Evolutionary conservation across 306 rosid species (phyloP).

Genomic region (Astragalus glycyphyllos): DNA sequence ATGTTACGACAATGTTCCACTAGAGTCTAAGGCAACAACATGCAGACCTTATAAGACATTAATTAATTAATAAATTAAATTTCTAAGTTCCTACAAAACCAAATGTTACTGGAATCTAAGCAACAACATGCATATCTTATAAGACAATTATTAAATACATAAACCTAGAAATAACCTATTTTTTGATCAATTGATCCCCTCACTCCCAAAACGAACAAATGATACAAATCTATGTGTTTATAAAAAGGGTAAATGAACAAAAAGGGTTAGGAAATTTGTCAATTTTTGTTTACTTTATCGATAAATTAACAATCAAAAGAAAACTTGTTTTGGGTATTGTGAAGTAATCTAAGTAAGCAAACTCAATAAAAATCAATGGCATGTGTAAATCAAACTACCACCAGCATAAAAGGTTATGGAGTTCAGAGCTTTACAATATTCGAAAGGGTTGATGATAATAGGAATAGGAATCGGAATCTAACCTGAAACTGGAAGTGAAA

Average conservation of each 20-base stretch:
- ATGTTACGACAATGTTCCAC: background rate
- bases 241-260: background rate
- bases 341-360: constrained; percentile 17
- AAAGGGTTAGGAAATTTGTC: background rate
- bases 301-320: background rate
- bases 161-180: background rate
- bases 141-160: background rate
- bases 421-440: background rate
- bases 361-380: background rate
- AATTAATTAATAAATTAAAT: too few relatives aligned
- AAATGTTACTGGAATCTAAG: background rate
- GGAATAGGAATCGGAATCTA: constrained; percentile 31
- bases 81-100: constrained; percentile 41
- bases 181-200: constrained; percentile 19
- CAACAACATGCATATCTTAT: background rate
- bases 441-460: background rate
- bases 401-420: background rate
- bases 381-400: background rate
- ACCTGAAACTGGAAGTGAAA: constrained; percentile 39
- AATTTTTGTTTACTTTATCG: background rate
- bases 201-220: background rate
- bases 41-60: too few relatives aligned
- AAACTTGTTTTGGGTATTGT: background rate
- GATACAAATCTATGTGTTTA: background rate
- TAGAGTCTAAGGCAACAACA: background rate